Percentiles rank a stretch among this genome's conserved stretches.
Evolutionary conservation across 441 rosid genomes (phyloP).

Genomic region (Corymbia calophylla): DNA sequence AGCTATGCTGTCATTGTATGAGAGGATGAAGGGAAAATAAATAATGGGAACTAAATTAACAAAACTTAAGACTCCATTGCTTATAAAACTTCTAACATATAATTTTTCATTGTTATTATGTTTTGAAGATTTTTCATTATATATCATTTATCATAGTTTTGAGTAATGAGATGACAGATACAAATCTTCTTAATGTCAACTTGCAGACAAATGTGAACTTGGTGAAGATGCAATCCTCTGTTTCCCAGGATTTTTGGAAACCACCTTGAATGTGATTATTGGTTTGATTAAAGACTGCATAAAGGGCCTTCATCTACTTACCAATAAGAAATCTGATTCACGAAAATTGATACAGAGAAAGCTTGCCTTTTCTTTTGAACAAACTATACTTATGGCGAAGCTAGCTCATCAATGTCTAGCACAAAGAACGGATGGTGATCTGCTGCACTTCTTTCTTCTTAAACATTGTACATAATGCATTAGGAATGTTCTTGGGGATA

Average conservation of each 20-base stretch:
- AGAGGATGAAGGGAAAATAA: too few relatives aligned
- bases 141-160: background rate
- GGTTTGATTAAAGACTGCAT: slow-evolving; percentile 59
- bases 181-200: background rate
- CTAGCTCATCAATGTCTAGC: slow-evolving; percentile 38
- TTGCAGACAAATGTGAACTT: slow-evolving; percentile 44
- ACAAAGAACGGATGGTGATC: slow-evolving; percentile 28
- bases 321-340: slow-evolving; percentile 45
- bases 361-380: slow-evolving; percentile 87
- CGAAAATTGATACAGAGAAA: slow-evolving; percentile 65
- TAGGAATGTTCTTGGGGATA: slow-evolving; percentile 43
- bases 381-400: slow-evolving; percentile 58
- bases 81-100: too few relatives aligned
- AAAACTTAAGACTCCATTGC: too few relatives aligned
- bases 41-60: too few relatives aligned
- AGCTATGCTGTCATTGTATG: too few relatives aligned
- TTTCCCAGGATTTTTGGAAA: slow-evolving; percentile 47
- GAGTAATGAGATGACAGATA: background rate
- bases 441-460: slow-evolving; percentile 26
- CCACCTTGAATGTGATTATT: slow-evolving; percentile 49
- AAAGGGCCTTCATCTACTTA: slow-evolving; percentile 49
- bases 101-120: too few relatives aligned
- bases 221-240: slow-evolving; percentile 31
- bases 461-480: slow-evolving; percentile 40
- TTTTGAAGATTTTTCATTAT: background rate